Evolutionary conservation across 768 basidiomycete genomes (phyloP), one percentile per base, ranked within the genome.

Genomic region (Collybiopsis luxurians): DNA sequence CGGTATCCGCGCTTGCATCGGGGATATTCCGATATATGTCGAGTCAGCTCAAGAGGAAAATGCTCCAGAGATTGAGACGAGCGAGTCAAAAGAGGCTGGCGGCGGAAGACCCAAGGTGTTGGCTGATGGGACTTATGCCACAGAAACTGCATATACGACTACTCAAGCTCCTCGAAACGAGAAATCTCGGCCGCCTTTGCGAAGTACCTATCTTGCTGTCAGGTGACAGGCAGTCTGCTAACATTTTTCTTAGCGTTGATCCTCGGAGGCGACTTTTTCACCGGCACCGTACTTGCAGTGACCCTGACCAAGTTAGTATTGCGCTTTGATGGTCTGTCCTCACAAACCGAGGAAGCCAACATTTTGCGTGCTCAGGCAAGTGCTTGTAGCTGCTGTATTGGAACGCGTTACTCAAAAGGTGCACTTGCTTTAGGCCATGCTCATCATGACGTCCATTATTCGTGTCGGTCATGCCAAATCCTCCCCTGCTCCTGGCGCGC

Each of bases 401-500:
- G 5, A 34, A 34, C 31, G n/a, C n/a, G n/a, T n/a, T n/a, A n/a
- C n/a, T n/a, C n/a, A n/a, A n/a, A n/a, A n/a, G n/a, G n/a, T n/a
- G n/a, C n/a, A n/a, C n/a, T n/a, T n/a, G 19, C 10, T 59, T 15
- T 63, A 92, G 89, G 86, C 92, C 4, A 98, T 99, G 92, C 80
- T 99, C 53, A 93, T 98, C 69, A 98, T 99, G 97, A 88, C 95
- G 1, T 97, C 95, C 9, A 80, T 95, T 68, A 91, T 98, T 67
- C 93, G 97, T 47, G 92, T 98, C 55, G 97, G 97, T 36, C 96
- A 98, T 73, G 95, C 94, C 53, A 96, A 95, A 68, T 95, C 96
- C 63, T 90, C 89, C 43, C 85, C 91, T 0, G 88, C 87, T 1
- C 90, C 92, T 30, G 53, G 53, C 23, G 43, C 53, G 13, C 26